Percentiles rank a stretch among this genome's conserved stretches.
These are phyloP conservation scores for Akanthomyces lecanii DNA, from an alignment of 2,329 filamentous ascomycete genomes.

Conservation along the genomic window DNA sequence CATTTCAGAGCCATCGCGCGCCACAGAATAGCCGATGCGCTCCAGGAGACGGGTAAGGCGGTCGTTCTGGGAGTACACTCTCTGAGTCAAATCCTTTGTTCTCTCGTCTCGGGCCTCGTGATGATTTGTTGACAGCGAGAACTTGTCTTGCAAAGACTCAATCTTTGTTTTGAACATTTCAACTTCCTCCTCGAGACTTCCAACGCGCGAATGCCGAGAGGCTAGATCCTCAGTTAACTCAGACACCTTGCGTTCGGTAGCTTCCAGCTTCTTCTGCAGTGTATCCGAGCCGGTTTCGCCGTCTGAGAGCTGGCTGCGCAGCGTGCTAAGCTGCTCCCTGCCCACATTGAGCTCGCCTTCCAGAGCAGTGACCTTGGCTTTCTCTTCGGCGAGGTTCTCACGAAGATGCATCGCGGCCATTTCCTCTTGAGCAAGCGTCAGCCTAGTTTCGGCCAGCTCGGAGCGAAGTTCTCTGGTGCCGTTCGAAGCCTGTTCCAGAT, in stretches of 20 bases:
- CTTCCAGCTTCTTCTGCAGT: constrained; percentile 67
- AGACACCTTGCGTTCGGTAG: constrained; percentile 68
- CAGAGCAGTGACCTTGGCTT: constrained; percentile 50
- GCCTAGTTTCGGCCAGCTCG: constrained; percentile 52
- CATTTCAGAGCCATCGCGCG: constrained; percentile 68
- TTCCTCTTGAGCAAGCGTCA: constrained; percentile 50
- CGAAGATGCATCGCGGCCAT: constrained; percentile 47
- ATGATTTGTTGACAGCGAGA: constrained; percentile 49
- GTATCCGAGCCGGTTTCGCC: constrained; percentile 81
- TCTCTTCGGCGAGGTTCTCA: constrained; percentile 50
- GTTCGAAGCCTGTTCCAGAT: constrained; percentile 57
- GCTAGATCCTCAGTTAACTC: constrained; percentile 67
- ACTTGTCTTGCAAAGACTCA: constrained; percentile 48
- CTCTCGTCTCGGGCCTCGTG: constrained; percentile 67
- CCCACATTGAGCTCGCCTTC: constrained; percentile 59
- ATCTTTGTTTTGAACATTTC: constrained; percentile 63
- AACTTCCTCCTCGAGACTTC: constrained; percentile 72
- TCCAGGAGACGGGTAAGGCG: constrained; percentile 80
- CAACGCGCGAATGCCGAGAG: constrained; percentile 70
- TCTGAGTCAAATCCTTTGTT: constrained; percentile 79
- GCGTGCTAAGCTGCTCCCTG: constrained; percentile 61
- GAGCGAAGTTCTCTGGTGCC: constrained; percentile 51
- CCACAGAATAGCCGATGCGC: constrained; percentile 77
- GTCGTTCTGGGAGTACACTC: constrained; percentile 78
- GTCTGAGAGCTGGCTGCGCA: constrained; percentile 70